A percentile compares a stretch with the other conserved stretches of the same genome.
Evolutionary conservation across 108 stramenopile genomes (phyloP).

Genomic region (Nannochloropsis oceanica): DNA sequence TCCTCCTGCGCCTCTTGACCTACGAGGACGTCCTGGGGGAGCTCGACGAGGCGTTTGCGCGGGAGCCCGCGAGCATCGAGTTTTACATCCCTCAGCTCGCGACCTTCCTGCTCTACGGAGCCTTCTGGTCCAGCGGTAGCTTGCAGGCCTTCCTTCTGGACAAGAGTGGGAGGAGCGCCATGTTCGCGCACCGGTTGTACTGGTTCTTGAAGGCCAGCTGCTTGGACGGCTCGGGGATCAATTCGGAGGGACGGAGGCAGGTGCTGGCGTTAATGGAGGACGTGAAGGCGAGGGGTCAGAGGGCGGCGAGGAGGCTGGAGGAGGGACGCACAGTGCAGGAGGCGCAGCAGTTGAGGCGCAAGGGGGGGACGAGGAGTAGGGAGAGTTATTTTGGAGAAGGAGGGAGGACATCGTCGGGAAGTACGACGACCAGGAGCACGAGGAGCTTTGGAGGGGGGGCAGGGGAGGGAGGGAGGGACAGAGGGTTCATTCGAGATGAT

Average conservation of each 20-base stretch:
- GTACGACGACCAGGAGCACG: background rate
- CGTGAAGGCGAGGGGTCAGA: background rate
- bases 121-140: conserved; percentile 17
- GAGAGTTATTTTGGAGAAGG: background rate
- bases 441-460: background rate
- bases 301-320: background rate
- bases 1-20: background rate
- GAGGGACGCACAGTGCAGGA: background rate
- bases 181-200: conserved; percentile 17
- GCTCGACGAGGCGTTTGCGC: background rate
- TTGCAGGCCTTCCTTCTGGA: conserved; percentile 20
- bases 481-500: no score
- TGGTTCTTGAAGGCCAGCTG: conserved; percentile 12
- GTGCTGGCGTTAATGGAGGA: background rate
- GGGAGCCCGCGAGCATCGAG: background rate
- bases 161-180: background rate
- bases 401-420: background rate
- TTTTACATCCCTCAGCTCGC: conserved; percentile 19
- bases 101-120: conserved; percentile 11
- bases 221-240: conserved; percentile 12
- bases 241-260: background rate
- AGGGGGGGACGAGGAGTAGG: background rate
- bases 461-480: background rate
- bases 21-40: background rate
- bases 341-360: background rate